A percentile compares a stretch with the other conserved stretches of the same genome.
Evolutionary conservation across 768 basidiomycete genomes (phyloP).

Genomic region (Pisolithus marmoratus): DNA sequence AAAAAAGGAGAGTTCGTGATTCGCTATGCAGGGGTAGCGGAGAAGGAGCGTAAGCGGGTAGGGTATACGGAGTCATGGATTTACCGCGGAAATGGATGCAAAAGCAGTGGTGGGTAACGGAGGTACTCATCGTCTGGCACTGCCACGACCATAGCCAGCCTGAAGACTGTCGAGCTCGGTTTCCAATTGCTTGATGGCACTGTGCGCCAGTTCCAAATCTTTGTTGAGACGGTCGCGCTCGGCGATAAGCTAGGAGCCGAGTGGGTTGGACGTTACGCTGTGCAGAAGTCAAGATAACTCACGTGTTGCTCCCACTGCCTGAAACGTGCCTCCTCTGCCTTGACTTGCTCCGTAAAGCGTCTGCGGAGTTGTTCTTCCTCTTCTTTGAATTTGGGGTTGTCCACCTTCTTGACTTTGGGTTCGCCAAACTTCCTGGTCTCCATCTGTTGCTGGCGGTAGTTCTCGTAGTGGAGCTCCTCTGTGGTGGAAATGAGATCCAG

Average conservation of each 20-base stretch:
- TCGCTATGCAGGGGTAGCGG: slow-evolving; percentile 1
- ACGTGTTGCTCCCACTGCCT: slow-evolving; percentile 99
- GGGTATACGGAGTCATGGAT: slow-evolving; percentile 22
- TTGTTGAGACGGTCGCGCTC: slow-evolving; percentile 99
- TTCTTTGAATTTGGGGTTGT: slow-evolving; percentile 99
- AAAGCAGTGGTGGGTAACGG: slow-evolving; percentile 1
- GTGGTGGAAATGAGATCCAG: slow-evolving; percentile 94
- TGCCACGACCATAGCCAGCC: slow-evolving; percentile 75
- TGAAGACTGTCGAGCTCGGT: slow-evolving; percentile 87
- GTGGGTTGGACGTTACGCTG: slow-evolving; percentile 11
- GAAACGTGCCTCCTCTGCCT: slow-evolving; percentile 95
- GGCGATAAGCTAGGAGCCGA: slow-evolving; percentile 78
- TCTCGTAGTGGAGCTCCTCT: slow-evolving; percentile 95
- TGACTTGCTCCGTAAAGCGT: slow-evolving; percentile 99
- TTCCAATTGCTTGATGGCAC: slow-evolving; percentile 87
- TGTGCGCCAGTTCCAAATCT: slow-evolving; percentile 90
- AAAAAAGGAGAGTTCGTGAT: slow-evolving; percentile 23
- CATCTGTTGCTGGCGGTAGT: slow-evolving; percentile 98
- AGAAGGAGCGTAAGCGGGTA: slow-evolving; percentile 13
- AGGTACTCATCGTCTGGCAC: slow-evolving; percentile 24
- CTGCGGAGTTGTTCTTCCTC: slow-evolving; percentile 96
- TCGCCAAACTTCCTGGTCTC: slow-evolving; percentile 99
- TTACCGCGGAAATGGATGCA: slow-evolving; percentile 3
- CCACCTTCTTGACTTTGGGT: slow-evolving; percentile 95
- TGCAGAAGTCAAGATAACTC: slow-evolving; percentile 23